These are phyloP conservation scores for Calonectria hongkongensis DNA, from an alignment of 2,329 filamentous ascomycete genomes.

Conservation along the genomic window DNA sequence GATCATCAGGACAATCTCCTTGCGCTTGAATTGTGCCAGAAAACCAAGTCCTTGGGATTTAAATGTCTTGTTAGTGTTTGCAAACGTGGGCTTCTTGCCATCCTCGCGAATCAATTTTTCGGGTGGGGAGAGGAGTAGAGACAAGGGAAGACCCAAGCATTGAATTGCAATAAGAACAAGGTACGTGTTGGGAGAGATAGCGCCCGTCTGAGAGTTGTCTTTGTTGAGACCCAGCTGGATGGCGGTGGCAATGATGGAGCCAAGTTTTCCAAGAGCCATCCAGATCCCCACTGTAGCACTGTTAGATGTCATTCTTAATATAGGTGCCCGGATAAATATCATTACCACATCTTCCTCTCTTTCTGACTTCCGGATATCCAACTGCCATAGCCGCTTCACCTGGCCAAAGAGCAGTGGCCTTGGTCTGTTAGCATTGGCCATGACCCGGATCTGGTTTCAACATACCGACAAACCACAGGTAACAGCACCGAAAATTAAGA, in stretches of 20 bases:
- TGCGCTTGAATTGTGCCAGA: conserved; percentile 14
- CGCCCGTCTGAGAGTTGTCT: not conserved
- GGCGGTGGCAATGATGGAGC: conserved; percentile 13
- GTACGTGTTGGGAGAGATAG: conserved; percentile 15
- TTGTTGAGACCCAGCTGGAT: conserved; percentile 17
- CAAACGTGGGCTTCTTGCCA: conserved; percentile 13
- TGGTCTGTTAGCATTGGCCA: not conserved
- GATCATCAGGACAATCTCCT: conserved; percentile 17
- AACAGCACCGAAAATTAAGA: conserved; percentile 3
- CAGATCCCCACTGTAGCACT: not conserved
- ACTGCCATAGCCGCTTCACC: conserved; percentile 10
- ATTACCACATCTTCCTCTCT: conserved; percentile 2
- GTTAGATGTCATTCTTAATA: not conserved
- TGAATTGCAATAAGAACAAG: conserved; percentile 11
- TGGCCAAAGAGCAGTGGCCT: conserved; percentile 13
- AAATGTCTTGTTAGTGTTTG: conserved; percentile 1
- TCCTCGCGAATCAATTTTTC: conserved; percentile 13
- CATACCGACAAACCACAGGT: conserved; percentile 13
- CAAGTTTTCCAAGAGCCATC: conserved; percentile 13
- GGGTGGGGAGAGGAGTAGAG: not conserved
- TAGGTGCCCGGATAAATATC: not conserved
- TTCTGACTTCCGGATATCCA: not conserved
- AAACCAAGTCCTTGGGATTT: not conserved
- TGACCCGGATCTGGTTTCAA: not conserved
- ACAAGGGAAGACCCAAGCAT: conserved; percentile 1